Evolutionary conservation across 768 basidiomycete species (phyloP).

Genomic region (Collybiopsis confluens): DNA sequence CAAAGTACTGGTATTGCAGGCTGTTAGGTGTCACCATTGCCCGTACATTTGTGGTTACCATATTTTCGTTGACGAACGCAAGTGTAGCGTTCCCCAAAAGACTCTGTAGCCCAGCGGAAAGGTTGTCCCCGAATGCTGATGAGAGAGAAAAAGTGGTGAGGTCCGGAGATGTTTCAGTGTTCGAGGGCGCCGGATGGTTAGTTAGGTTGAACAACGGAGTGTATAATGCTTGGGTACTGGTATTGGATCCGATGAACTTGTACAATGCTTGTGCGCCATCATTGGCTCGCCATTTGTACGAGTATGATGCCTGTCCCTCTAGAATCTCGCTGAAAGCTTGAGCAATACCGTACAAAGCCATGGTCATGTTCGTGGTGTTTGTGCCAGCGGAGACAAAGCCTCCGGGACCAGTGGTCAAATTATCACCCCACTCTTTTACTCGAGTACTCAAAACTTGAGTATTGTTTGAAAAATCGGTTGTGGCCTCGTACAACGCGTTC

Average conservation of each 20-base stretch:
- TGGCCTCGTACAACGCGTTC: background rate
- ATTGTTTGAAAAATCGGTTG: background rate
- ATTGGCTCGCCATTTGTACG: too few relatives aligned
- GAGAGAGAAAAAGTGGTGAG: background rate
- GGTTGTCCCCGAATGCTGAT: background rate
- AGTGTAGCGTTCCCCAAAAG: background rate
- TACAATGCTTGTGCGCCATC: too few relatives aligned
- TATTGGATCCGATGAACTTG: too few relatives aligned
- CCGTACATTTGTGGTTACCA: background rate
- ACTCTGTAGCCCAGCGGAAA: background rate
- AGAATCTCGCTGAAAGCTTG: background rate
- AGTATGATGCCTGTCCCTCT: background rate
- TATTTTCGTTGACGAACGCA: background rate
- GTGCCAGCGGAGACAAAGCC: background rate
- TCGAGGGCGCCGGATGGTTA: background rate
- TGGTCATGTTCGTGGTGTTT: background rate
- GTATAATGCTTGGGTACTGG: background rate
- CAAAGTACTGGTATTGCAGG: slow-evolving; percentile 37
- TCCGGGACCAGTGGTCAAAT: background rate
- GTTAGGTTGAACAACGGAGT: background rate
- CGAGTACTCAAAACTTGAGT: background rate
- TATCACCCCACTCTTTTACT: background rate
- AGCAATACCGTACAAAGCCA: background rate
- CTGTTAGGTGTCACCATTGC: slow-evolving; percentile 11
- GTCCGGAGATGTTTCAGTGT: too few relatives aligned